phyloP scores from a whole-genome alignment of 1,139 yeast species.

The Pichia sp. region DNA sequence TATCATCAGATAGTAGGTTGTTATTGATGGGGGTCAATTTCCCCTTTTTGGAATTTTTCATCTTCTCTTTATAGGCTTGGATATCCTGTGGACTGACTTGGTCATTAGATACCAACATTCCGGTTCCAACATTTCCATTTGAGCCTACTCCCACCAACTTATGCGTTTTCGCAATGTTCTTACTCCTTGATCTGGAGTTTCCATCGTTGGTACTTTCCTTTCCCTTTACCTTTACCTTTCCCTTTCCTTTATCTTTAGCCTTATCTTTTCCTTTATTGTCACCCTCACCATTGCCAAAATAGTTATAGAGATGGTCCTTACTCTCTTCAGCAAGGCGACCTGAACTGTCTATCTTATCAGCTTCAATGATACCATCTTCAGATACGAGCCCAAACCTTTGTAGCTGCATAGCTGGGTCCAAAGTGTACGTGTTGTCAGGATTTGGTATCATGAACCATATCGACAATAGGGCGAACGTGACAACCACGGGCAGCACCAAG shows the following conservation, averaged over 20 bases:
- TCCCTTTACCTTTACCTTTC: background rate
- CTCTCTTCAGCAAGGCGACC: no score
- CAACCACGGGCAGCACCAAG: no score
- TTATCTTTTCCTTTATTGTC: background rate
- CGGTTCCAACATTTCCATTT: background rate
- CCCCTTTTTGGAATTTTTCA: background rate
- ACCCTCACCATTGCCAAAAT: background rate
- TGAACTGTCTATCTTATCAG: conserved; percentile 1
- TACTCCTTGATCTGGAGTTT: no score
- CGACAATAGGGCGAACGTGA: no score
- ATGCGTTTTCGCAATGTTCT: background rate
- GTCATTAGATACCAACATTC: no score
- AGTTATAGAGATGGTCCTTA: no score
- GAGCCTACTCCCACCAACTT: background rate
- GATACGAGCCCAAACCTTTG: conserved; percentile 9
- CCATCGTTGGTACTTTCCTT: background rate
- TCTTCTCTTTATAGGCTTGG: background rate
- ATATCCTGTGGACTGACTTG: no score
- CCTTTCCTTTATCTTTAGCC: background rate
- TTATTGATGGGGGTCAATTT: background rate
- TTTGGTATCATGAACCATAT: no score
- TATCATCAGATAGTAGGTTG: background rate
- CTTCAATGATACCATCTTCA: conserved; percentile 9
- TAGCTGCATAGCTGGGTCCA: conserved; percentile 4
- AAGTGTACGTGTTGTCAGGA: background rate